These are phyloP conservation scores for Antarctomyces pellizariae DNA, from an alignment of 495 filamentous ascomycete species.

Conservation along the genomic window DNA sequence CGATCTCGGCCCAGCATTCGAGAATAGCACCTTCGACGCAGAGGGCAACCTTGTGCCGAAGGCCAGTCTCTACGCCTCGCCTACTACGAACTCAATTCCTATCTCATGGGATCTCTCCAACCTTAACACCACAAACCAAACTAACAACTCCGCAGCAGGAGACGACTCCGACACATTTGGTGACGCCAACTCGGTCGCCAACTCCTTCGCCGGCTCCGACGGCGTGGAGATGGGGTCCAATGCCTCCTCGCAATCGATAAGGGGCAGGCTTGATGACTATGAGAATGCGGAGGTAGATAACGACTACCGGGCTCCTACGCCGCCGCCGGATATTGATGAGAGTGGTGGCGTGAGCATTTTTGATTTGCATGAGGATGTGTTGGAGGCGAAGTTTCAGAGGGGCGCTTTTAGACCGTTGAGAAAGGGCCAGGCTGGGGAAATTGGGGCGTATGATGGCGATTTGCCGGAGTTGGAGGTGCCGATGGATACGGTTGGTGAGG, in stretches of 20 bases:
- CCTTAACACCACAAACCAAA: not conserved
- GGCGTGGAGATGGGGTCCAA: conserved; percentile 9
- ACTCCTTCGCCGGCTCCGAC: conserved; percentile 16
- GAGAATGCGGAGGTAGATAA: conserved; percentile 5
- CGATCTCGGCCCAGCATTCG: conserved; percentile 4
- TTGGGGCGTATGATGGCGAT: conserved; percentile 3
- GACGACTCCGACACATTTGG: conserved; percentile 1
- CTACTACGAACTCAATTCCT: not conserved
- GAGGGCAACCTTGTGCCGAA: not conserved
- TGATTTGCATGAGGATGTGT: conserved; percentile 5
- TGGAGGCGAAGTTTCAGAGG: conserved; percentile 1
- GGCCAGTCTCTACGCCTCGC: not conserved
- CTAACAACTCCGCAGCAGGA: not conserved
- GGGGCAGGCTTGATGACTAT: conserved; percentile 7
- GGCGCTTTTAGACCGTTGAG: not conserved
- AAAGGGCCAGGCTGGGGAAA: conserved; percentile 2
- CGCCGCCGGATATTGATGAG: conserved; percentile 10
- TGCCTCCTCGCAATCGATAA: conserved; percentile 1
- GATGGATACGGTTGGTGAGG: conserved; percentile 8
- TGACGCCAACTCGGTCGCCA: conserved; percentile 9
- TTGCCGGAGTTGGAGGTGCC: conserved; percentile 9
- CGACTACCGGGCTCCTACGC: conserved; percentile 6
- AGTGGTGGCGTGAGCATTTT: conserved; percentile 4
- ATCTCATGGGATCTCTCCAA: not conserved
- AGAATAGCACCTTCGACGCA: conserved; percentile 2